phyloP scores from a whole-genome alignment of 2,329 filamentous ascomycete species.

The Septoria petroselini region DNA sequence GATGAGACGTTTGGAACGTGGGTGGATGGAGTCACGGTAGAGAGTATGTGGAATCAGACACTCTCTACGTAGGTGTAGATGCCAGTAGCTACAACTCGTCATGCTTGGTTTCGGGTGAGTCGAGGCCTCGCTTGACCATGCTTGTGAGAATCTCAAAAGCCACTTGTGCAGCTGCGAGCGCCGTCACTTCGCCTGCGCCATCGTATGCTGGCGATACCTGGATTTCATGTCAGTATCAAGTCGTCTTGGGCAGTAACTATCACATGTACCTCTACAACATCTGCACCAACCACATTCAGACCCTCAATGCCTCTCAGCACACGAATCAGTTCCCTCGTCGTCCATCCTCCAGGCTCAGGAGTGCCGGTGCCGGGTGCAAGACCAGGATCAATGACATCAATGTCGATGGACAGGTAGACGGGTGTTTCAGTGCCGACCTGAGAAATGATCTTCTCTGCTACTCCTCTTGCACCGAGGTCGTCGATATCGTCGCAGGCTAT shows the following conservation, averaged over 20 bases:
- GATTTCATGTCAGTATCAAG: too few relatives aligned
- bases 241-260: too few relatives aligned
- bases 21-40: constrained; percentile 49
- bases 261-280: constrained; percentile 81
- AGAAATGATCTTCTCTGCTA: constrained; percentile 67
- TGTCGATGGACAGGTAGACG: constrained; percentile 78
- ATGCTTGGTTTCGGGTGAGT: constrained; percentile 17
- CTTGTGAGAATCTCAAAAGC: constrained; percentile 81
- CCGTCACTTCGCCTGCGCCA: constrained; percentile 73
- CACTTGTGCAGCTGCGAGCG: constrained; percentile 77
- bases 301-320: constrained; percentile 78
- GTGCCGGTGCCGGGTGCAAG: constrained; percentile 68
- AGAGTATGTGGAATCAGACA: constrained; percentile 53
- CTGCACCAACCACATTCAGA: constrained; percentile 78
- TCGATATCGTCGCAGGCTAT: constrained; percentile 86
- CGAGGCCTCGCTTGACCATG: constrained; percentile 55
- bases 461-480: constrained; percentile 68
- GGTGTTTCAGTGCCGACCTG: constrained; percentile 71
- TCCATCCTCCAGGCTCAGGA: constrained; percentile 88
- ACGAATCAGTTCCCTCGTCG: constrained; percentile 78
- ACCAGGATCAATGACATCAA: constrained; percentile 75
- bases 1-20: constrained; percentile 47
- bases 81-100: constrained; percentile 14
- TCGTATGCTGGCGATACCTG: constrained; percentile 77
- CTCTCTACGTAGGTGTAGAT: constrained; percentile 17